Base-by-base conservation (phyloP, 2,329 filamentous ascomycete genomes). In the Pseudogymnoascus verrucosus region DNA sequence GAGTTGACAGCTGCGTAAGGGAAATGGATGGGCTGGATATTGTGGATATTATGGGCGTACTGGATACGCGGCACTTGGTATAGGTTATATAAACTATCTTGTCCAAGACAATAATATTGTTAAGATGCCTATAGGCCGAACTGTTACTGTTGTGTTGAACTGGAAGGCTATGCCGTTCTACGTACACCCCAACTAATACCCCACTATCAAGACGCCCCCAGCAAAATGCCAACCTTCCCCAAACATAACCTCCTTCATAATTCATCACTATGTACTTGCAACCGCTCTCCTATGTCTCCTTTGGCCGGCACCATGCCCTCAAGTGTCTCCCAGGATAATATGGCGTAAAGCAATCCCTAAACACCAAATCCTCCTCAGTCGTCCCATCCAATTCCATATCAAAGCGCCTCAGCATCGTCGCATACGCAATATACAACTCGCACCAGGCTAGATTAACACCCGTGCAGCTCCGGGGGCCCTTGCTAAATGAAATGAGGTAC, bases 401-500 rank as follows among this genome's bases (percentile, higher is more conserved):
- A 19, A 73, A 74, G n/a, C 67, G 65, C 4, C 71, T 64, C 44
- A 72, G 69, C 21, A 74, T 57, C 6, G 67, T 71, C 6, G 68
- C 71, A 37, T 73, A 69, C 19, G 66, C 66, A 11, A 73, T 61
- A 57, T 73, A 71, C 16, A 74, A 16, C 62, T 74, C 73, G 12
- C 67, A 67, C 65, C 68, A 71, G 2, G 73, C 73, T 10, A 74
- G 67, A 65, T 75, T 74, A 21, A 69, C 65, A 26, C 74, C 74
- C 19, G 75, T 66, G 66, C 74, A 77, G 37, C 68, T 70, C 23
- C 77, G 69, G 0, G 76, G 70, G 0, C 78, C 78, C 16, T 74
- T 68, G 0, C 74, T 76, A 65, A 80, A 80, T 0, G 77, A 72
- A 60, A 78, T 74, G 12, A 77, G 64, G 8, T 69, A 76, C 4